Percentiles rank a stretch among this genome's conserved stretches.
Evolutionary conservation across 768 basidiomycete species (phyloP).

Genomic region (Mycena maculata): DNA sequence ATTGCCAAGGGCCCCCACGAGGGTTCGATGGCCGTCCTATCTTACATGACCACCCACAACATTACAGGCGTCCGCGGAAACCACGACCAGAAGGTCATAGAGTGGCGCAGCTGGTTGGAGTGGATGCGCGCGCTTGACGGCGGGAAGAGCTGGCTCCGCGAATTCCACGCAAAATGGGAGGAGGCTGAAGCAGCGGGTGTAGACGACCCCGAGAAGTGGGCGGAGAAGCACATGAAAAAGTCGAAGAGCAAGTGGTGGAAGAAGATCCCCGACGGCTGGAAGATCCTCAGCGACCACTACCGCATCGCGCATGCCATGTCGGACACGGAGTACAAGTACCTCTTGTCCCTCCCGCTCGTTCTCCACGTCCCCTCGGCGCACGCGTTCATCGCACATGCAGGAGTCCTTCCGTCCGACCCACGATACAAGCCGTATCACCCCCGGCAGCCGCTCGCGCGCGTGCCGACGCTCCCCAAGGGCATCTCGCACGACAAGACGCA

Average conservation of each 20-base stretch:
- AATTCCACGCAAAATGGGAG: constrained; percentile 50
- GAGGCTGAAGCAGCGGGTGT: constrained; percentile 40
- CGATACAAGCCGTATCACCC: constrained; percentile 57
- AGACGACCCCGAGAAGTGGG: constrained; percentile 55
- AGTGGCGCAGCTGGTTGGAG: constrained; percentile 89
- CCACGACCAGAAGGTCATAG: constrained; percentile 91
- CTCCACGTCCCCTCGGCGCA: constrained; percentile 83
- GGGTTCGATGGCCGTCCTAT: constrained; percentile 71
- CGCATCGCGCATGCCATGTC: constrained; percentile 76
- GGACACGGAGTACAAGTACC: constrained; percentile 73
- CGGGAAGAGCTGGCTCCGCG: constrained; percentile 66
- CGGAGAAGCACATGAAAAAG: constrained; percentile 44
- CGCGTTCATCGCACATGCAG: constrained; percentile 84
- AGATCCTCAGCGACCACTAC: constrained; percentile 82
- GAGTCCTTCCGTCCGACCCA: constrained; percentile 81
- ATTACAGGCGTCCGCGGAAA: constrained; percentile 91
- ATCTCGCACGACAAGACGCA: constrained; percentile 12
- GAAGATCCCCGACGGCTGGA: constrained; percentile 75
- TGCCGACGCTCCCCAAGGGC: constrained; percentile 54
- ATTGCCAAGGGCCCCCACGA: constrained; percentile 73
- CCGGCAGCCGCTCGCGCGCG: constrained; percentile 77
- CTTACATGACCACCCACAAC: constrained; percentile 70
- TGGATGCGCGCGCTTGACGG: constrained; percentile 71
- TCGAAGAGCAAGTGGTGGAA: constrained; percentile 56
- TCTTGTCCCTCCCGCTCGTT: constrained; percentile 77